phyloP scores from a whole-genome alignment of 768 basidiomycete genomes.

The Calvatia gigantea region DNA sequence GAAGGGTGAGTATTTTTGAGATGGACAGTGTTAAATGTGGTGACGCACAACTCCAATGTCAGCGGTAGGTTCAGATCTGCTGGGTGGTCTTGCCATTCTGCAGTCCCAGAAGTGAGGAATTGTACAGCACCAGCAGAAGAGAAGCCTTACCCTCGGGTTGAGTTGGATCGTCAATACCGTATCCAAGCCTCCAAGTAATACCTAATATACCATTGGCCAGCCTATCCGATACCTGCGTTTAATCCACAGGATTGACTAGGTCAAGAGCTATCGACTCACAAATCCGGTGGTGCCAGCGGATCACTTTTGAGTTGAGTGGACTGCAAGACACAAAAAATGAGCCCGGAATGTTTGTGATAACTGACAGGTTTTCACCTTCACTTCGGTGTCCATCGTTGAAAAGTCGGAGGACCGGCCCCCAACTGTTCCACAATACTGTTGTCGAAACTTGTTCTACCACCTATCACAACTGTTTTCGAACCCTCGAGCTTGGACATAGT shows the following conservation, averaged over 20 bases:
- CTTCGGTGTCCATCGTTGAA: constrained; percentile 54
- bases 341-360: too few relatives aligned
- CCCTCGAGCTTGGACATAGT: constrained; percentile 60
- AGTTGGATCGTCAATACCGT: constrained; percentile 46
- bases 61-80: constrained; percentile 52
- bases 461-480: constrained; percentile 50
- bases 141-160: constrained; percentile 52
- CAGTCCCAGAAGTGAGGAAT: constrained; percentile 6
- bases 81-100: constrained; percentile 58
- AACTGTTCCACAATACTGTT: constrained; percentile 60
- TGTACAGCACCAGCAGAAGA: neutral
- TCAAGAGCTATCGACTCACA: constrained; percentile 37
- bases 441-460: constrained; percentile 44
- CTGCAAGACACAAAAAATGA: too few relatives aligned
- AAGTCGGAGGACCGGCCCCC: constrained; percentile 61
- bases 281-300: constrained; percentile 54
- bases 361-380: constrained; percentile 37
- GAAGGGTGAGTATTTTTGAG: neutral
- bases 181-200: constrained; percentile 58
- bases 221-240: constrained; percentile 22
- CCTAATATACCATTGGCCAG: constrained; percentile 56
- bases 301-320: constrained; percentile 51
- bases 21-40: neutral
- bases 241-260: neutral
- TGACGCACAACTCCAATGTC: constrained; percentile 44